Base-by-base conservation (phyloP, 169 alveolate genomes). In the Babesia caballi region DNA sequence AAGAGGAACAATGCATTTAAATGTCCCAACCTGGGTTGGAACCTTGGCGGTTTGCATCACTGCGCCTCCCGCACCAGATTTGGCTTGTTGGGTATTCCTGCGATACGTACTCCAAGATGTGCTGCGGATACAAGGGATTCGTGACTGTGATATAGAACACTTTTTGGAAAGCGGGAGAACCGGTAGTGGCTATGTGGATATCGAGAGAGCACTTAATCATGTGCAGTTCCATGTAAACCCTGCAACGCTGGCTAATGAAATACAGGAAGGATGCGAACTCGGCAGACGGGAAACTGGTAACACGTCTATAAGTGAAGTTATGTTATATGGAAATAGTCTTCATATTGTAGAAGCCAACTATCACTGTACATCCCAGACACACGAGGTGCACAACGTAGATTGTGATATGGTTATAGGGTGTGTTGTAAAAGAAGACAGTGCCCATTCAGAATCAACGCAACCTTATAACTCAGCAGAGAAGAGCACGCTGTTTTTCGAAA, bases 21-120 rank as follows among this genome's bases (percentile, higher is more conserved):
- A 59, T 15, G 35, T 59, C 54, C 69, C 69, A 21, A 17, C 30
- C 27, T 59, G 69, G 69, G 27, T 59, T 21, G 21, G 15, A 30
- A 59, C 23, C 27, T 27, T 8, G 44, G 69, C 54, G 12, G 54
- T 42, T 5, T 59, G 69, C 15, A 59, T 59, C 6, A 38, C 69
- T 4, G 40, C 40, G 7, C 36, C 42, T 32, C 69, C 69, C 30
- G 40, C 69, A 0, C 52, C 69, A 14, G 69, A 59, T 14, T 15
- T 42, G 38, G 69, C 69, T 9, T 59, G 56, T 23, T 33, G 54
- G 3, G 32, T 4, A 30, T 41, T 59, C 30, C 40, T 59, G 36
- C n/a, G n/a, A 21, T 59, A 19, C 12, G 21, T 59, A n/a, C 33
- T 59, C 1, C 53, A 41, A 11, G 35, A 35, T 59, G 12, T 59